A percentile compares a stretch with the other conserved stretches of the same genome.
Conservation (phyloP, 441 rosid genomes). For the Brassica balearica region DNA sequence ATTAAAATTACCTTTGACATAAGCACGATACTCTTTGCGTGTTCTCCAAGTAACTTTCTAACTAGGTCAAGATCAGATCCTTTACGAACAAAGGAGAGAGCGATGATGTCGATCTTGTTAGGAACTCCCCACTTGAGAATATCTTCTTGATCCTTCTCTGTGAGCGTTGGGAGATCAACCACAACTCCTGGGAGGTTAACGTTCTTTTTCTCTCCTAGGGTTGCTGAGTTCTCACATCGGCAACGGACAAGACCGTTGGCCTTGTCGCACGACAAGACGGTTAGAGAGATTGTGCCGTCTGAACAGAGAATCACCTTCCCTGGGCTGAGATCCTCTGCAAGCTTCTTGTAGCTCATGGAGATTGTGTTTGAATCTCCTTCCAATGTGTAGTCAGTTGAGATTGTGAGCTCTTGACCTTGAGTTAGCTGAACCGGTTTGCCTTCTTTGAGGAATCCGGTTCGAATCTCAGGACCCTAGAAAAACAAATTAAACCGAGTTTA, state of each 20-base stretch:
- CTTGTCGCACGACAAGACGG: slow-evolving; percentile 56
- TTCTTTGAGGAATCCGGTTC: slow-evolving; percentile 69
- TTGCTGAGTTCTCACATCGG: slow-evolving; percentile 65
- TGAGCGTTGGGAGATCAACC: slow-evolving; percentile 42
- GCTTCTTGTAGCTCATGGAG: slow-evolving; percentile 69
- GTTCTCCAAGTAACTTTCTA: slow-evolving; percentile 27
- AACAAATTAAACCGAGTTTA: slow-evolving; percentile 8
- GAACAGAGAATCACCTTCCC: slow-evolving; percentile 64
- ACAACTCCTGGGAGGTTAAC: slow-evolving; percentile 73
- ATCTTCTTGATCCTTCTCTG: slow-evolving; percentile 35
- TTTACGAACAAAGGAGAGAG: slow-evolving; percentile 43
- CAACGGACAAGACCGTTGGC: slow-evolving; percentile 57
- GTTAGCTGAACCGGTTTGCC: slow-evolving; percentile 57
- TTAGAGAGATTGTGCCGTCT: slow-evolving; percentile 64
- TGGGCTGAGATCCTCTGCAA: slow-evolving; percentile 60
- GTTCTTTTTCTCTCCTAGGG: slow-evolving; percentile 75
- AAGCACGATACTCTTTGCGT: slow-evolving; percentile 38
- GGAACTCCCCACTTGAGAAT: slow-evolving; percentile 42
- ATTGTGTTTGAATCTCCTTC: slow-evolving; percentile 61
- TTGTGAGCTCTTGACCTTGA: slow-evolving; percentile 60
- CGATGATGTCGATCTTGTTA: slow-evolving; percentile 39
- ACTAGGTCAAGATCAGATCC: slow-evolving; percentile 35
- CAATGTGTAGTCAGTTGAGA: slow-evolving; percentile 65
- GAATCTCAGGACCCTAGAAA: slow-evolving; percentile 70
- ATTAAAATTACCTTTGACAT: slow-evolving; percentile 39